phyloP scores from a whole-genome alignment of 805 yeast genomes.

The Starmerella roubikii region DNA sequence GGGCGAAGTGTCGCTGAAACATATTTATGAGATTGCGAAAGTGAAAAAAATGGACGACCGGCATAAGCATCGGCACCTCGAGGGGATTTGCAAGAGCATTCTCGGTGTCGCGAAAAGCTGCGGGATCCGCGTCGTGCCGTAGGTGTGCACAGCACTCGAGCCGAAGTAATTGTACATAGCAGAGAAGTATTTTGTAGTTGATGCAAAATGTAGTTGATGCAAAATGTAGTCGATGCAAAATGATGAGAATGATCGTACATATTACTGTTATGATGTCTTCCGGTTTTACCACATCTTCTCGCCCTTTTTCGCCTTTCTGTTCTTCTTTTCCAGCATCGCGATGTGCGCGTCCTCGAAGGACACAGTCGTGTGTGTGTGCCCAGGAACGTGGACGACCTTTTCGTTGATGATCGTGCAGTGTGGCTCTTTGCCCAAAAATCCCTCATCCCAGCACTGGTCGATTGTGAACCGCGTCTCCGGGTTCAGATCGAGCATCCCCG shows the following conservation, averaged over 20 bases:
- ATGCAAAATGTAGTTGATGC: too few relatives aligned
- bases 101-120: constrained; percentile 79
- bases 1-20: constrained; percentile 68
- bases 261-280: too few relatives aligned
- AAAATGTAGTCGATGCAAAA: too few relatives aligned
- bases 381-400: constrained; percentile 33
- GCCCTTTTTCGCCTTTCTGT: constrained; percentile 39
- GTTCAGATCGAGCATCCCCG: constrained; percentile 53
- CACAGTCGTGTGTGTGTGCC: constrained; percentile 76
- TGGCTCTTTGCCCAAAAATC: constrained; percentile 44
- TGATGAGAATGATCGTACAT: too few relatives aligned
- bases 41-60: constrained; percentile 75
- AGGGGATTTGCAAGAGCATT: constrained; percentile 67
- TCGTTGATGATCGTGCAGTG: constrained; percentile 45
- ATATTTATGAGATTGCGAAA: constrained; percentile 87
- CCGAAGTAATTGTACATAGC: background rate
- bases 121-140: constrained; percentile 73
- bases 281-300: constrained; percentile 30
- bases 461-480: constrained; percentile 48
- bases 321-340: constrained; percentile 75
- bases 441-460: constrained; percentile 41
- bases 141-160: background rate
- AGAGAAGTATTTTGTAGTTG: too few relatives aligned
- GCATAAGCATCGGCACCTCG: constrained; percentile 55
- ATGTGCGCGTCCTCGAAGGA: constrained; percentile 92